Base-by-base conservation (phyloP, 768 basidiomycete species). In the Leccinum ochraceum region DNA sequence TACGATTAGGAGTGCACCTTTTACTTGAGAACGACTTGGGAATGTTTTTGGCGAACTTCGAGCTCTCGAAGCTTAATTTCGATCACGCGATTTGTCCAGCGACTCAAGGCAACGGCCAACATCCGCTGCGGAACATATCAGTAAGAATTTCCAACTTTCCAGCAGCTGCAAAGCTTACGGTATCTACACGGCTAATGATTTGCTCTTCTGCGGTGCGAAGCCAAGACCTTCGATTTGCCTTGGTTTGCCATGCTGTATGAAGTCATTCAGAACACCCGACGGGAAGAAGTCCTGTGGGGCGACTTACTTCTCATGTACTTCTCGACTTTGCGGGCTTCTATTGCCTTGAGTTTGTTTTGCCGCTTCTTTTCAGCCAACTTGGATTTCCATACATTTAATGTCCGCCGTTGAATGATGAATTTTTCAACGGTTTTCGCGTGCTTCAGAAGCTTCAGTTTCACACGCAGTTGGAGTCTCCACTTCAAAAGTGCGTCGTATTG, bases 61-160 rank as follows among this genome's bases (percentile, higher is more conserved):
- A 90, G 69, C 70, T 92, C 90, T 32, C 86, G 83, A 55, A 86
- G 79, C 69, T 92, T 94, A 53, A 90, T 72, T 53, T 85, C 85
- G 59, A 92, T 88, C 8, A 91, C 86, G 6, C 84, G 82, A 64
- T 86, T 85, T 9, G 85, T 90, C 92, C 92, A 94, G 46, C 69
- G 75, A 20, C 75, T 70, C 58, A 94, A 70, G 3, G 79, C 67
- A 49, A 74, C 69, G n/a, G 74, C 72, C 61, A 86, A 65, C 53
- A 83, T 73, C 56, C 85, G 83, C 90, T 92, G 61, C 49, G 54
- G 39, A 59, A 37, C 7, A 22, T 34, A 26, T 63, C 44, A 65
- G 20, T 20, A 46, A 46, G 39, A 49, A 60, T 52, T 50, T 50
- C 30, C 36, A 17, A 5, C 28, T 54, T 57, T 44, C 36, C 20